Percentiles rank a stretch among this genome's conserved stretches.
phyloP scores from a whole-genome alignment of 2,329 filamentous ascomycete species.

The Fonsecaea pugnacius region DNA sequence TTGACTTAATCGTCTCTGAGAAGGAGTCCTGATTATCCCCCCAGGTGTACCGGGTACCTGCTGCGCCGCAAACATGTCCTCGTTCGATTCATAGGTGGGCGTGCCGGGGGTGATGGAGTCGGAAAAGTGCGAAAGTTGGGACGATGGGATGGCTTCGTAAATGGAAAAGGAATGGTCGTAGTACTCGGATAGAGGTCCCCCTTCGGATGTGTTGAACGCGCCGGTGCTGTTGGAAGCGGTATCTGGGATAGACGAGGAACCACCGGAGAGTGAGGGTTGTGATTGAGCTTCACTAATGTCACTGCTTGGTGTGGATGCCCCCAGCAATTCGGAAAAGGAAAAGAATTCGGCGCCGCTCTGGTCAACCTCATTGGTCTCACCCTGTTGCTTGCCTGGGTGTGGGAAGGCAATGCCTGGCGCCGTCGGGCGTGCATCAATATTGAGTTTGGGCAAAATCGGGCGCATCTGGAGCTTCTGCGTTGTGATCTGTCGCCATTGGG shows the following conservation, averaged over 20 bases:
- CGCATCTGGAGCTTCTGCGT: constrained; percentile 36
- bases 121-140: constrained; percentile 54
- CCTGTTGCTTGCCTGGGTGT: neutral
- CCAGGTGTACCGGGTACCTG: constrained; percentile 23
- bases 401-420: constrained; percentile 1
- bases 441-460: constrained; percentile 35
- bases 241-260: constrained; percentile 29
- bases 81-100: constrained; percentile 36
- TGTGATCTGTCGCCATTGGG: constrained; percentile 36
- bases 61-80: constrained; percentile 34
- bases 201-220: constrained; percentile 28
- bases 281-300: constrained; percentile 36
- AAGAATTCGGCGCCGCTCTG: constrained; percentile 35
- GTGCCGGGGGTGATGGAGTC: constrained; percentile 34
- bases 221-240: constrained; percentile 39
- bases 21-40: constrained; percentile 35
- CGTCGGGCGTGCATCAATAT: constrained; percentile 26
- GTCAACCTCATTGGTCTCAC: constrained; percentile 28
- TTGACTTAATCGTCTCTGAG: constrained; percentile 33
- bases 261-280: constrained; percentile 29
- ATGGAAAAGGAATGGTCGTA: constrained; percentile 77
- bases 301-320: constrained; percentile 33
- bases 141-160: constrained; percentile 69
- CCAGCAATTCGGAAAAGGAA: constrained; percentile 32
- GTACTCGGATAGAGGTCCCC: constrained; percentile 62